phyloP scores from a whole-genome alignment of 164 flowering plant genomes.

The Magnolia sinica region DNA sequence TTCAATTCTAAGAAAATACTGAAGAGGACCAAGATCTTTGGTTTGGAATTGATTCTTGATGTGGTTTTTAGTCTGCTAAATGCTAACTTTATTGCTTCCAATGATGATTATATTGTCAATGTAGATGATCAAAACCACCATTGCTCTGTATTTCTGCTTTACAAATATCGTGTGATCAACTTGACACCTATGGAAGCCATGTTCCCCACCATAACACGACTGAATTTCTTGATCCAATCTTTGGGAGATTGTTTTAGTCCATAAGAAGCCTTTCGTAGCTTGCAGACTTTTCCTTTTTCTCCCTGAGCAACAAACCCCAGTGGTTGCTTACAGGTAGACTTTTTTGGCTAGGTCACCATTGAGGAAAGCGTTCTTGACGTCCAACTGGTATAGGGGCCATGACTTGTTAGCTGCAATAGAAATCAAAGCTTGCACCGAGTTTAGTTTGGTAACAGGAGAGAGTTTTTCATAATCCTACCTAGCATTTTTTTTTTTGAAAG shows the following conservation, averaged over 20 bases:
- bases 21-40: neutral
- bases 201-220: neutral
- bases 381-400: neutral
- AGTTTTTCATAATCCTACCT: no score
- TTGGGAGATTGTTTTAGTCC: neutral
- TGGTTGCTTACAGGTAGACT: neutral
- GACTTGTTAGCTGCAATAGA: no score
- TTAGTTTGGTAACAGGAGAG: no score
- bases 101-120: neutral
- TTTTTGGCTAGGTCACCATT: neutral
- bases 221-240: neutral
- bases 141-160: neutral
- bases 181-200: neutral
- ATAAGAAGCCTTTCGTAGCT: neutral
- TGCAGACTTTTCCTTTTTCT: neutral
- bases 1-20: neutral
- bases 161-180: neutral
- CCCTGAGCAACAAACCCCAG: neutral
- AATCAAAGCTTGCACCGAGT: no score
- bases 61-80: neutral
- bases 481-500: no score
- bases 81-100: neutral
- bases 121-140: neutral
- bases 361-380: neutral
- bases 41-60: neutral